Evolutionary conservation across 371 early-diverging fungal species (phyloP), one percentile per base, ranked within the genome.

Genomic region (Dentiscutata heterogama): DNA sequence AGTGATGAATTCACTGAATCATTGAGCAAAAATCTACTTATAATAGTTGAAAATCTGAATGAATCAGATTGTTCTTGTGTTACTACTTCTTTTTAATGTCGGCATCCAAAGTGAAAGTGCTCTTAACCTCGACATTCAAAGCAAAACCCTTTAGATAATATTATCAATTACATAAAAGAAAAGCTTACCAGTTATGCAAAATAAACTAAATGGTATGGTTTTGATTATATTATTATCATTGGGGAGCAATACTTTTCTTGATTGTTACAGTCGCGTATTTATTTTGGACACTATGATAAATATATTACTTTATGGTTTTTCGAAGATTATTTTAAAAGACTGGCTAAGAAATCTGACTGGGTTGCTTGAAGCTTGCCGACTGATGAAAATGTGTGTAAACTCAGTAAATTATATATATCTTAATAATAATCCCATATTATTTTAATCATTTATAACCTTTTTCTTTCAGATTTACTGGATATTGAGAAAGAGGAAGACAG

Each of bases 191-290:
- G 27, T 22, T 0, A 60, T 31, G 13, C 58, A 51, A 39, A 22
- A 60, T 20, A 58, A 8, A 22, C 58, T 75, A 25, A 22, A 60
- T 14, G 1, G 16, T 75, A 56, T 31, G 76, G 76, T 75, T 75
- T 75, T n/a, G 56, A 75, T 60, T 60, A 75, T 51, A 60, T 58
- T n/a, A 75, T 75, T 39, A 75, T 75, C 58, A 75, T 75, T 35
- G 76, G 76, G 13, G 53, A 75, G 39, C 29, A 3, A 27, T 76
- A 22, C 76, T 76, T 76, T 76, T 76, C 3, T 76, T 35, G 76
- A 76, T 39, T 76, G 76, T 39, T 76, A 72, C 20, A 51, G 46
- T 16, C 72, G 72, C 22, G 54, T 72, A 14, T 72, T 75, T 56
- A 31, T 0, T 18, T 75, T 31, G 76, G 76, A 75, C 61, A 7